Conservation (phyloP, 2,329 filamentous ascomycete genomes). For the Talaromyces rugulosus region DNA sequence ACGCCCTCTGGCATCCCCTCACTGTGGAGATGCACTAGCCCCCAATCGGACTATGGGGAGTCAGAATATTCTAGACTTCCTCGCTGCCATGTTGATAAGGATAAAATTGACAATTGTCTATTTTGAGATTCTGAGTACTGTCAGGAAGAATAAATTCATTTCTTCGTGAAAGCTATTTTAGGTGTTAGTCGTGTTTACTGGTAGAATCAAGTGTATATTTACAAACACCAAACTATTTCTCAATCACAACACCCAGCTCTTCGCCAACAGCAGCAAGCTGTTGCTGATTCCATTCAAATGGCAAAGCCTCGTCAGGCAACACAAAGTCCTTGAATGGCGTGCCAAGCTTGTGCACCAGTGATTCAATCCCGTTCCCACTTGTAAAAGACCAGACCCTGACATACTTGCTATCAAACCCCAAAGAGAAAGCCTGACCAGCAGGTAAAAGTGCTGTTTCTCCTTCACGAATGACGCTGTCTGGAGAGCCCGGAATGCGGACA, state of each 20-base stretch:
- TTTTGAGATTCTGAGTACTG: no score
- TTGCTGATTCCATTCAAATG: not conserved
- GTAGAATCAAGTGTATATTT: not conserved
- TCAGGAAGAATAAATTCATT: no score
- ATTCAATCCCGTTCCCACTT: slow-evolving; percentile 48
- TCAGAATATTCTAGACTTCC: not conserved
- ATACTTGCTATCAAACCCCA: slow-evolving; percentile 45
- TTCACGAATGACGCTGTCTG: slow-evolving; percentile 35
- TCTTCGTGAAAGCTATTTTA: no score
- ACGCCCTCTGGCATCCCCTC: not conserved
- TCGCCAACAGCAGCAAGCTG: not conserved
- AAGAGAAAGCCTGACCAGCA: slow-evolving; percentile 42
- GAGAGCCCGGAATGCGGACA: slow-evolving; percentile 36
- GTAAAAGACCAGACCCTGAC: slow-evolving; percentile 48
- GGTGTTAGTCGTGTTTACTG: not conserved
- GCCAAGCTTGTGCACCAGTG: slow-evolving; percentile 40
- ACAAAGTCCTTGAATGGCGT: slow-evolving; percentile 30
- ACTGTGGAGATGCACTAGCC: not conserved
- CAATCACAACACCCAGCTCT: not conserved
- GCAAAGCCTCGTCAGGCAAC: slow-evolving; percentile 32
- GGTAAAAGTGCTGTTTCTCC: slow-evolving; percentile 50
- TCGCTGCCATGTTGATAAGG: not conserved
- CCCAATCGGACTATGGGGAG: not conserved
- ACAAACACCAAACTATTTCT: not conserved
- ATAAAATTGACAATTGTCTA: not conserved